Base-by-base conservation (phyloP, 2,329 filamentous ascomycete species). In the Colletotrichum sp. region DNA sequence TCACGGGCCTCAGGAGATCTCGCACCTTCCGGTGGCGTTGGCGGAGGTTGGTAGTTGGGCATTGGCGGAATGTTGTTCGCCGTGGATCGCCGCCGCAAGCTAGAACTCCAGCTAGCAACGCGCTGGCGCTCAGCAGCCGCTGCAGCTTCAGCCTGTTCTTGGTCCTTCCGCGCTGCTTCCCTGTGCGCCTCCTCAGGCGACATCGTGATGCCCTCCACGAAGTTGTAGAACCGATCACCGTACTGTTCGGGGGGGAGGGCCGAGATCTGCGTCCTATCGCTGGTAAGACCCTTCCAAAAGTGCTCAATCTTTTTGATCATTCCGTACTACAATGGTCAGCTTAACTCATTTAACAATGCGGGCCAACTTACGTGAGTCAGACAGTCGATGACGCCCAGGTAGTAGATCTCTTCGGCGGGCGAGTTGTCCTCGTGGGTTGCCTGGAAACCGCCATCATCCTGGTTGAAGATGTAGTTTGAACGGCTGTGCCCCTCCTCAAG, bases 371-470 rank as follows among this genome's bases (percentile, higher is more conserved):
- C 96, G 84, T 98, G 95, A 80, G 97, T 99, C 81, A 99, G 89
- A 85, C 97, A 99, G 86, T 99, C 97, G 84, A 99, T 99, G 80
- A 99, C 98, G 44, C 97, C 98, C 9, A 99, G 92, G 83, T 99
- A 99, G 85, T 99, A 99, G 57, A 99, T 96, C 85, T 98, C 95
- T 71, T 98, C 95, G 3, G 94, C 96, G 2, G 95, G 92, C 19
- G 88, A 87, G 78, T 98, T 94, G 84, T 98, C 93, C 84, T 98
- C 96, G 82, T 98, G 96, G 1, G 97, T 99, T 15, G 97, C 96
- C 79, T 93, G 91, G 85, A 98, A 96, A 5, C 97, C 97, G 65
- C 97, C 97, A 82, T 99, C 96, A 79, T 99, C 96, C 75, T 93
- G 92, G 83, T 98, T 98, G 84, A 99, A 99, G 79, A 96, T 92